A percentile compares a stretch with the other conserved stretches of the same genome.
Conservation (phyloP, 2,329 filamentous ascomycete species). For the Paracamarosporium sp. region DNA sequence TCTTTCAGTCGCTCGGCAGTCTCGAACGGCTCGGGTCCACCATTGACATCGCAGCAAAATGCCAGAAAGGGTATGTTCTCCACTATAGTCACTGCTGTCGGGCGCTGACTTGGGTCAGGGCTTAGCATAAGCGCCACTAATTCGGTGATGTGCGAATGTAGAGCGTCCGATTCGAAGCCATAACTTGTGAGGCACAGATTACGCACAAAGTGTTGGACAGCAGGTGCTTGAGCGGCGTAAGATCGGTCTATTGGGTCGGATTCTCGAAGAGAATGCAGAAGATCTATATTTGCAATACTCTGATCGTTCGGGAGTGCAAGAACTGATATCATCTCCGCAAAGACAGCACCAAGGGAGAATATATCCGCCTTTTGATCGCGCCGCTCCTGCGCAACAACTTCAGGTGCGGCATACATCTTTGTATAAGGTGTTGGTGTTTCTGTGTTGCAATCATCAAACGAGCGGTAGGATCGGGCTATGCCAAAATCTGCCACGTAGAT, state of each 20-base stretch:
- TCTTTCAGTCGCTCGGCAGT: not conserved
- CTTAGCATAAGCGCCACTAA: conserved; percentile 15
- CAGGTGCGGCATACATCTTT: conserved; percentile 23
- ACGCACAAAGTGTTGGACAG: conserved; percentile 1
- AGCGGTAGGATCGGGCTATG: conserved; percentile 24
- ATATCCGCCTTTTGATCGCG: conserved; percentile 24
- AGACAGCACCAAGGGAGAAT: conserved; percentile 29
- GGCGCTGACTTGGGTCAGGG: conserved; percentile 3
- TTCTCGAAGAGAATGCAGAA: conserved; percentile 6
- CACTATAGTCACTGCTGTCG: conserved; percentile 1
- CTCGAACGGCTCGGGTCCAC: conserved; percentile 15
- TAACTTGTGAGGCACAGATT: not conserved
- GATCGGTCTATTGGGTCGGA: conserved; percentile 1
- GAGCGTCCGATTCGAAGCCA: conserved; percentile 15
- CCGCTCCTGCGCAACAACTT: conserved; percentile 21
- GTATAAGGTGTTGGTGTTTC: conserved; percentile 20
- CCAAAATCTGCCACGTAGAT: conserved; percentile 32
- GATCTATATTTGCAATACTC: conserved; percentile 8
- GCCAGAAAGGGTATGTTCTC: conserved; percentile 12
- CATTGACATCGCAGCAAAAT: conserved; percentile 17
- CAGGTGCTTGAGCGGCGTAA: conserved; percentile 1
- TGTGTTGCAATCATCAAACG: conserved; percentile 19
- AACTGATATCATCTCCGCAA: conserved; percentile 21
- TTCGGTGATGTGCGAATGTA: conserved; percentile 14
- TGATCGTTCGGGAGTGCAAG: conserved; percentile 6